A percentile compares a stretch with the other conserved stretches of the same genome.
Conservation (phyloP, 2,329 filamentous ascomycete genomes). For the Hypomyces rosellus region DNA sequence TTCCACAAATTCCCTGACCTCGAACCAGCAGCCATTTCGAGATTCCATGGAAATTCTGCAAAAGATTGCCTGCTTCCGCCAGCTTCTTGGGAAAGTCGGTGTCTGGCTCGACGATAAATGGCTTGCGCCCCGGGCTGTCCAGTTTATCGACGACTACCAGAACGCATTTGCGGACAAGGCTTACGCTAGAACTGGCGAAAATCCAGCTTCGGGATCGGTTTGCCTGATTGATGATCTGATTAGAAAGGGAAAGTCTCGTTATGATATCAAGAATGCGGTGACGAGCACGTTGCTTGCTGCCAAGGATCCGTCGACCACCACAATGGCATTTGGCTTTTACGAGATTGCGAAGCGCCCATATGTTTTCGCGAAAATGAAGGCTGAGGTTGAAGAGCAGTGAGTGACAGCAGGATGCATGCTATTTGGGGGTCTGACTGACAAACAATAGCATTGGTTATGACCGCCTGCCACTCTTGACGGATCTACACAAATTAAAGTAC, state of each 20-base stretch:
- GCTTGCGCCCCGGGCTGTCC: background rate
- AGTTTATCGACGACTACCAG: background rate
- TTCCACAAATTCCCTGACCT: background rate
- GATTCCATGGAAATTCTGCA: background rate
- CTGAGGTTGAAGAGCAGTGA: background rate
- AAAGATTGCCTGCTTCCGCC: background rate
- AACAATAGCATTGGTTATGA: background rate
- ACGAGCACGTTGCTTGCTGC: background rate
- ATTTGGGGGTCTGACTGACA: background rate
- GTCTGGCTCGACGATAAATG: background rate
- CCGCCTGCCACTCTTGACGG: background rate
- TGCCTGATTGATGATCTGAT: background rate
- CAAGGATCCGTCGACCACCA: background rate
- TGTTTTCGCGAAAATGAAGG: background rate
- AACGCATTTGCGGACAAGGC: background rate
- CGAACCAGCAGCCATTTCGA: background rate
- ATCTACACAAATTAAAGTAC: background rate
- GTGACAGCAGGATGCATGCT: background rate
- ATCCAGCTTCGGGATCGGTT: background rate
- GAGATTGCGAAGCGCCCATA: background rate
- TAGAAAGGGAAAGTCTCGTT: background rate
- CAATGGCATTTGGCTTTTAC: background rate
- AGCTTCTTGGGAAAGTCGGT: background rate
- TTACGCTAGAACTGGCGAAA: background rate
- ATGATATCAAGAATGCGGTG: background rate